These are phyloP conservation scores for Adansonia rubrostipa DNA, from an alignment of 441 rosid genomes.

Conservation along the genomic window DNA sequence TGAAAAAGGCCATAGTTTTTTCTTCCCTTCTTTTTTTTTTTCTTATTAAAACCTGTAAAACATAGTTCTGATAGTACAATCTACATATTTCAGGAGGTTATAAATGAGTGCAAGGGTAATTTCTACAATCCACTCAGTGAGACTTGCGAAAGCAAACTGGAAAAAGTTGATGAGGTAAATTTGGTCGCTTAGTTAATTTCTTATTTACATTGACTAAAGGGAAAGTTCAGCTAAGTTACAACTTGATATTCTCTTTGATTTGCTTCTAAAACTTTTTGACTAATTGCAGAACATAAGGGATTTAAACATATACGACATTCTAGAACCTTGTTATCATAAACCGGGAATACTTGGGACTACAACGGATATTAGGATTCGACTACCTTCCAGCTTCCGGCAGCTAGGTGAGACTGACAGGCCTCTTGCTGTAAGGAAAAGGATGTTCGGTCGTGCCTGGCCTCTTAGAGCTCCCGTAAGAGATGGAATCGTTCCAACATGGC, in stretches of 20 bases:
- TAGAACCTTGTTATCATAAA: conserved; percentile 80
- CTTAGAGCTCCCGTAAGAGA: conserved; percentile 70
- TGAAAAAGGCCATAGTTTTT: not conserved
- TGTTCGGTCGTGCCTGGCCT: conserved; percentile 98
- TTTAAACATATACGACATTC: conserved; percentile 70
- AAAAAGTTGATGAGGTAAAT: conserved; percentile 52
- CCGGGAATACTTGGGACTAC: conserved; percentile 21
- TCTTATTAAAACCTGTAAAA: too few relatives aligned
- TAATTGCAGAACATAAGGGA: conserved; percentile 47
- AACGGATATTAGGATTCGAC: conserved; percentile 39
- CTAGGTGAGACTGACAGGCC: conserved; percentile 73
- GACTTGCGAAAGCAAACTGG: conserved; percentile 46
- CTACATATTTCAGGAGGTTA: conserved; percentile 55
- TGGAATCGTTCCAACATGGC: conserved; percentile 87
- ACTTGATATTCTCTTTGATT: not conserved
- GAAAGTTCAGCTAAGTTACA: conserved; percentile 4
- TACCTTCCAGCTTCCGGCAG: conserved; percentile 66
- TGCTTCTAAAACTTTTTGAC: conserved; percentile 20
- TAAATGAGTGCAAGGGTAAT: conserved; percentile 51
- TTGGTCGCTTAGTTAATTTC: not conserved
- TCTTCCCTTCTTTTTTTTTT: not conserved
- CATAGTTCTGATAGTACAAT: conserved; percentile 17
- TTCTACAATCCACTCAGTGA: conserved; percentile 38
- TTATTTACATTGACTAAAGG: conserved; percentile 12
- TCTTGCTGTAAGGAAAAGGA: conserved; percentile 74